These are phyloP conservation scores for Solanum hybrid DNA, from an alignment of 305 asterid species.

Conservation along the genomic window DNA sequence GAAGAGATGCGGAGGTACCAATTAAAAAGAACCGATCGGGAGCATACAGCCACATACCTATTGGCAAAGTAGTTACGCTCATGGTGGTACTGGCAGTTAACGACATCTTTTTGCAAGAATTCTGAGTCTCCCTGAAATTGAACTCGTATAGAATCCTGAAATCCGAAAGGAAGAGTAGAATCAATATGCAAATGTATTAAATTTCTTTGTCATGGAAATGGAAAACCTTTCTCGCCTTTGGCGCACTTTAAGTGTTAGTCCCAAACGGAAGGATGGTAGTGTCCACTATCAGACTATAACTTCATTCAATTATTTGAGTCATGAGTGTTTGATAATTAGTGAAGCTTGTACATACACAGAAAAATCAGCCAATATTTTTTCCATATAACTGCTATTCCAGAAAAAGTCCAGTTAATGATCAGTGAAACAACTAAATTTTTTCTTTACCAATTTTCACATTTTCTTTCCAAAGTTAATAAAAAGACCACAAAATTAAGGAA, in stretches of 20 bases:
- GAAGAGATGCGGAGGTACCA: background rate
- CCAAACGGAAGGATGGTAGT: background rate
- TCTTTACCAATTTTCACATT: background rate
- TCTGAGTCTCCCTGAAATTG: background rate
- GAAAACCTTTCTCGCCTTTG: background rate
- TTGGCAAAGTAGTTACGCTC: background rate
- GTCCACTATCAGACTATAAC: background rate
- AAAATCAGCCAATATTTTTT: background rate
- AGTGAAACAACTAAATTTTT: background rate
- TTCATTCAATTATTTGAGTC: background rate
- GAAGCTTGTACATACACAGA: background rate
- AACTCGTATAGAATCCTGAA: background rate
- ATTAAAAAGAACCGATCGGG: background rate
- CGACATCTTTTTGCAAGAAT: constrained; percentile 1
- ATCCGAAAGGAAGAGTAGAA: background rate
- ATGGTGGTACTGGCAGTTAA: background rate
- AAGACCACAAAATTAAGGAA: background rate
- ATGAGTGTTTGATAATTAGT: background rate
- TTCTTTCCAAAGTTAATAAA: background rate
- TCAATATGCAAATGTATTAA: background rate
- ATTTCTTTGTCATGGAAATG: background rate
- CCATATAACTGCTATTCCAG: background rate
- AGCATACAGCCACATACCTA: constrained; percentile 1
- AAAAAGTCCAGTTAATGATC: background rate
- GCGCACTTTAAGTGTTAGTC: background rate